Conservation (phyloP, 73 alveolate species). For the Symbiodinium natans region DNA sequence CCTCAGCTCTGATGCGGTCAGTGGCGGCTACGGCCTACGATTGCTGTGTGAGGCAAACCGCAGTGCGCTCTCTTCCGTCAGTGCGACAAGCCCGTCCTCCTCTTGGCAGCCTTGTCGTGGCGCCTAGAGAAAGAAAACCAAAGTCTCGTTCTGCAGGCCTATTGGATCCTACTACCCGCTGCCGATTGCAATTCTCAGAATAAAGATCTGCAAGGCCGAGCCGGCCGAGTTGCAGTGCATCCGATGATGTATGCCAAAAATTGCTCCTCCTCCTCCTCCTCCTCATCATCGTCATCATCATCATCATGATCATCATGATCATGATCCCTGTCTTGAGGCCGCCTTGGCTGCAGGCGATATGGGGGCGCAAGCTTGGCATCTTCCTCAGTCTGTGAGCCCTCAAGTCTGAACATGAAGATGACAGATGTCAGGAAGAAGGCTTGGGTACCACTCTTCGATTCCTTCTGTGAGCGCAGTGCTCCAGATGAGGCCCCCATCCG, state of each 20-base stretch:
- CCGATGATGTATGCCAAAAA: too few relatives aligned
- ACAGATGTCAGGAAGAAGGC: conserved; percentile 43
- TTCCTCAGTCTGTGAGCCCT: background rate
- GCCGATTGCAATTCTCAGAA: conserved; percentile 54
- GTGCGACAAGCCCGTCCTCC: conserved; percentile 48
- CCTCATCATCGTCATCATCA: too few relatives aligned
- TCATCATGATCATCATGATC: too few relatives aligned
- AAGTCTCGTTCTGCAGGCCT: conserved; percentile 51
- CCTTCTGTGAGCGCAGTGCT: conserved; percentile 80
- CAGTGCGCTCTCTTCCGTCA: background rate
- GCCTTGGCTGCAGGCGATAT: conserved; percentile 60
- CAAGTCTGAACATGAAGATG: background rate
- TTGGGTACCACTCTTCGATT: conserved; percentile 58
- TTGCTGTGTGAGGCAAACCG: conserved; percentile 19
- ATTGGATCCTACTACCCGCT: conserved; percentile 68
- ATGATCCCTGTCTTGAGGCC: conserved; percentile 18
- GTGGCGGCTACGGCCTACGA: too few relatives aligned
- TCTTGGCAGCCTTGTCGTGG: conserved; percentile 1
- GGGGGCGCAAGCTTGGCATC: conserved; percentile 39
- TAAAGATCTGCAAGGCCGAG: conserved; percentile 49
- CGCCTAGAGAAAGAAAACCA: too few relatives aligned
- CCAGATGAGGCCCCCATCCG: conserved; percentile 68
- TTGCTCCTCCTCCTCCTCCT: too few relatives aligned
- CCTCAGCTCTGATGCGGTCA: background rate
- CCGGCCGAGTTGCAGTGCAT: background rate